Percentiles rank a stretch among this genome's conserved stretches.
phyloP scores from a whole-genome alignment of 2,329 filamentous ascomycete species.

The Dothideomycetidae sp. region DNA sequence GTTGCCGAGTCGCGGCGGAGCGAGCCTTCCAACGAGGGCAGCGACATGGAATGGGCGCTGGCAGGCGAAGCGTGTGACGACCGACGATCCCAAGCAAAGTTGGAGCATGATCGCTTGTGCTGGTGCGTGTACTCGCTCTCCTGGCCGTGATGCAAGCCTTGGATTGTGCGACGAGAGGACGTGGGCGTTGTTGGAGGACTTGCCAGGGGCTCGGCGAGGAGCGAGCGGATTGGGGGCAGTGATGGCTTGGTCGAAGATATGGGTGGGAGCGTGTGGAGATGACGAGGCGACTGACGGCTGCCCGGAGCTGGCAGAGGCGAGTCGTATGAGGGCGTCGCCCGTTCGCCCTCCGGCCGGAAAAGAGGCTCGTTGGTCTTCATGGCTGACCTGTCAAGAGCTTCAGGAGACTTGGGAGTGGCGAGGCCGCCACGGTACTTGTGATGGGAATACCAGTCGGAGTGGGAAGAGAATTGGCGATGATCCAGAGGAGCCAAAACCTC shows the following conservation, averaged over 20 bases:
- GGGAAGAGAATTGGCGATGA: slow-evolving; percentile 6
- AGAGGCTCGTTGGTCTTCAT: slow-evolving; percentile 3
- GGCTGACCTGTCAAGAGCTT: slow-evolving; percentile 1
- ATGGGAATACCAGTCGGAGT: slow-evolving; percentile 8
- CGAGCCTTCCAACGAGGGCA: slow-evolving; percentile 3
- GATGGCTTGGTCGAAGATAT: slow-evolving; percentile 6
- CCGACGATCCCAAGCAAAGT: slow-evolving; percentile 7
- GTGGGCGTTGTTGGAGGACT: slow-evolving; percentile 5
- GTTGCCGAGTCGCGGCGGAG: slow-evolving; percentile 5
- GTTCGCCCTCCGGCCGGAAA: neutral
- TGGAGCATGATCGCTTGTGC: slow-evolving; percentile 8
- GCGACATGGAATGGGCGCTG: slow-evolving; percentile 4
- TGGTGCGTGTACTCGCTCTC: slow-evolving; percentile 6
- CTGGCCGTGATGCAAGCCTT: slow-evolving; percentile 2
- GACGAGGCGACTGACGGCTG: slow-evolving; percentile 2
- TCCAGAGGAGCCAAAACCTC: slow-evolving; percentile 9
- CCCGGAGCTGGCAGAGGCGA: neutral
- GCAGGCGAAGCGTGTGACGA: slow-evolving; percentile 4
- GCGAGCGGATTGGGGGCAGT: slow-evolving; percentile 5
- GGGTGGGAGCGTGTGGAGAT: slow-evolving; percentile 2
- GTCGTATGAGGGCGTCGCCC: slow-evolving; percentile 1
- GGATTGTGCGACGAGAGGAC: slow-evolving; percentile 1
- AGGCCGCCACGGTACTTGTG: slow-evolving; percentile 7
- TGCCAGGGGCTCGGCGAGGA: slow-evolving; percentile 6
- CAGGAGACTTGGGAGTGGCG: slow-evolving; percentile 7